phyloP scores from a whole-genome alignment of 2,329 filamentous ascomycete species.

The Cladophialophora psammophila region DNA sequence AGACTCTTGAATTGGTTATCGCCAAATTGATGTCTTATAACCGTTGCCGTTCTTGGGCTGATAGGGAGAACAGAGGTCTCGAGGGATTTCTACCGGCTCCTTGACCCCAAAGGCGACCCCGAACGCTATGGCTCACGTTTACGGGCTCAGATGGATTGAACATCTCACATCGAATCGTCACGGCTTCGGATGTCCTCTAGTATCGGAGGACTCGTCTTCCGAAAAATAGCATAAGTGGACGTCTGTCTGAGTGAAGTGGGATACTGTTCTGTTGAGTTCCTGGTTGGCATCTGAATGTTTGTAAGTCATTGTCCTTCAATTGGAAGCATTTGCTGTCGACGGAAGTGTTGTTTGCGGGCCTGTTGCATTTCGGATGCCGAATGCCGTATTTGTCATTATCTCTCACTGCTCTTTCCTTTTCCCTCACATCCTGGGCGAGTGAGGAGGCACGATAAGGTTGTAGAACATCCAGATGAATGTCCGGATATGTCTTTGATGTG shows the following conservation, averaged over 20 bases:
- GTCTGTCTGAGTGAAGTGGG: neutral
- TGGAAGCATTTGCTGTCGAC: neutral
- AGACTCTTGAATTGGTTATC: neutral
- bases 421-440: slow-evolving; percentile 27
- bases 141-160: neutral
- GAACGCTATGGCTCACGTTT: neutral
- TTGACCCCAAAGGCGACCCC: neutral
- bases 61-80: neutral
- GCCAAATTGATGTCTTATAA: neutral
- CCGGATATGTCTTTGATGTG: slow-evolving; percentile 29
- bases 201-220: neutral
- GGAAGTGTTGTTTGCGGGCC: neutral
- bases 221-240: neutral
- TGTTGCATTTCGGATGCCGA: neutral
- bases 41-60: neutral
- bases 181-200: neutral
- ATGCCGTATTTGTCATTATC: neutral
- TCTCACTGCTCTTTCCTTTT: neutral
- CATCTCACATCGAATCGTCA: neutral
- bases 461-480: slow-evolving; percentile 32
- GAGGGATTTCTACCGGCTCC: neutral
- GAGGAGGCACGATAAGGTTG: slow-evolving; percentile 34
- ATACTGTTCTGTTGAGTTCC: neutral
- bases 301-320: neutral
- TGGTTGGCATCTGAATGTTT: neutral